Evolutionary conservation across 208 protist genomes (phyloP).

Genomic region (Borovskyia barvae): DNA sequence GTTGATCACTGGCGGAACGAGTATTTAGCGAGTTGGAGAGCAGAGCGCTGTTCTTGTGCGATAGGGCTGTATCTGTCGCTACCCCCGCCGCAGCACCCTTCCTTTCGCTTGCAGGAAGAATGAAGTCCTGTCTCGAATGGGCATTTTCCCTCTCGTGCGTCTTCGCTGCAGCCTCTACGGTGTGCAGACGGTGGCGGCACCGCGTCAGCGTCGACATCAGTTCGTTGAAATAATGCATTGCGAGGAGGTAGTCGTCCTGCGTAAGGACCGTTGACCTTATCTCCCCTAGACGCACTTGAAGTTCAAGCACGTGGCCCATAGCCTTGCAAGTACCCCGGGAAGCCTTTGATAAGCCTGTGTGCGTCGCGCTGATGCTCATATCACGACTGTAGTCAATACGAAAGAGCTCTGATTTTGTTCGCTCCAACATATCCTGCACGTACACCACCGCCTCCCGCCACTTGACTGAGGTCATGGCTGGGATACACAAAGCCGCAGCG

Average conservation of each 20-base stretch:
- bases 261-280: constrained; percentile 31
- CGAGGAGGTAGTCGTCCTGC: constrained; percentile 39
- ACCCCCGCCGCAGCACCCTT: too few species aligned
- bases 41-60: too few species aligned
- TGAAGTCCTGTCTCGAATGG: too few species aligned
- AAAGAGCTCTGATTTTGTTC: constrained; percentile 29
- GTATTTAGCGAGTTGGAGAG: too few species aligned
- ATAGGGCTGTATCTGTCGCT: too few species aligned
- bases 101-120: too few species aligned
- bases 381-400: constrained; percentile 35
- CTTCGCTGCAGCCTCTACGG: background rate
- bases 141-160: too few species aligned
- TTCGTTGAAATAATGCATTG: constrained; percentile 24
- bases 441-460: constrained; percentile 33
- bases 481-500: background rate
- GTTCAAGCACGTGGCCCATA: constrained; percentile 14
- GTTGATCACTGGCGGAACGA: too few species aligned
- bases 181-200: constrained; percentile 25
- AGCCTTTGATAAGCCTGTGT: constrained; percentile 3
- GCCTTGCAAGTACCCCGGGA: constrained; percentile 2
- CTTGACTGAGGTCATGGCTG: constrained; percentile 12
- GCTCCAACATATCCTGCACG: constrained; percentile 24
- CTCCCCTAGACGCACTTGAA: constrained; percentile 27
- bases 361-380: constrained; percentile 30
- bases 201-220: constrained; percentile 11